A percentile compares a stretch with the other conserved stretches of the same genome.
These are phyloP conservation scores for Penicillium salamii DNA, from an alignment of 495 filamentous ascomycete species.

Conservation along the genomic window DNA sequence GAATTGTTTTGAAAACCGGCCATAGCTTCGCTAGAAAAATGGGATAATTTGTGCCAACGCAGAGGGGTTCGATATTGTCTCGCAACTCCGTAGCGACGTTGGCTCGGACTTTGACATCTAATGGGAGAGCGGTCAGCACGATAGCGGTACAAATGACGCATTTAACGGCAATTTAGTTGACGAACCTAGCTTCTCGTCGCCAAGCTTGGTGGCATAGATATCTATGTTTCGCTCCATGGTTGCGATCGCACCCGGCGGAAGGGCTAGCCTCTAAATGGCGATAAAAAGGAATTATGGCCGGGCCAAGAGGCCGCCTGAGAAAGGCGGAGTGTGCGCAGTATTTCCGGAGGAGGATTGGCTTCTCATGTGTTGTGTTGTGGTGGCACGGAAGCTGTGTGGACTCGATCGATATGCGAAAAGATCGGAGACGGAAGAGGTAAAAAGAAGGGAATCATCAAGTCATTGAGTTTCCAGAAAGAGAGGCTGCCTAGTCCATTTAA, in stretches of 20 bases:
- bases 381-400: constrained; percentile 36
- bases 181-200: constrained; percentile 59
- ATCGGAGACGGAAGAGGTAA: constrained; percentile 20
- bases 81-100: constrained; percentile 76
- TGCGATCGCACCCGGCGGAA: constrained; percentile 22
- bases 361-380: constrained; percentile 51
- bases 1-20: constrained; percentile 82
- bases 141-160: not conserved
- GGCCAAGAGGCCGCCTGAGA: constrained; percentile 43
- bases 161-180: not conserved
- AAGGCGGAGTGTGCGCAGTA: constrained; percentile 30
- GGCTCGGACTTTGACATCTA: constrained; percentile 73
- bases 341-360: constrained; percentile 17
- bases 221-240: constrained; percentile 57
- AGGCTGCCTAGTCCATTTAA: constrained; percentile 49
- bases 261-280: constrained; percentile 22
- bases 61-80: constrained; percentile 77
- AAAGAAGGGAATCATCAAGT: constrained; percentile 33
- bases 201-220: constrained; percentile 57
- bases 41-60: constrained; percentile 62
- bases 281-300: constrained; percentile 31
- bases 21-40: constrained; percentile 80
- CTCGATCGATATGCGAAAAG: constrained; percentile 59
- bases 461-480: constrained; percentile 47
- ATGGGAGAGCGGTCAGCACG: constrained; percentile 5